These are phyloP conservation scores for Talaromyces thailandensis DNA, from an alignment of 495 filamentous ascomycete species.

Conservation along the genomic window DNA sequence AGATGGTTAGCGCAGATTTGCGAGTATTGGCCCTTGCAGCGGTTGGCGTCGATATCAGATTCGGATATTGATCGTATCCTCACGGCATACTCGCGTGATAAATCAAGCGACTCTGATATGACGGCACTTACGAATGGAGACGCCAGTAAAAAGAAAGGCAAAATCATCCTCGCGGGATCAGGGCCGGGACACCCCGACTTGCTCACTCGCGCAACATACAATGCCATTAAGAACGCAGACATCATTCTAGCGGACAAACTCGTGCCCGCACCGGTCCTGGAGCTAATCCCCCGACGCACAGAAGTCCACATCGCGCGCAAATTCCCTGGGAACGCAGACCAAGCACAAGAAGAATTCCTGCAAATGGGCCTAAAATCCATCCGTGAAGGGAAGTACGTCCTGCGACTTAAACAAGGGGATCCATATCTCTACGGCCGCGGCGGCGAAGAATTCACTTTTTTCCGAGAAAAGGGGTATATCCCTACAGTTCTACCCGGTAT, in stretches of 20 bases:
- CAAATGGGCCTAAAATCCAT: conserved; percentile 64
- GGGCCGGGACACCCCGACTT: conserved; percentile 90
- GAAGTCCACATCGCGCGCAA: conserved; percentile 90
- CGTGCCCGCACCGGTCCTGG: conserved; percentile 77
- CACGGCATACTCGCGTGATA: conserved; percentile 46
- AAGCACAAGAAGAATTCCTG: conserved; percentile 87
- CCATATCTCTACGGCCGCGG: conserved; percentile 94
- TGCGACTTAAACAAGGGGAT: conserved; percentile 92
- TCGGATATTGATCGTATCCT: conserved; percentile 68
- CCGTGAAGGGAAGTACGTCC: conserved; percentile 63
- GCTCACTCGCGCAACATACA: conserved; percentile 79
- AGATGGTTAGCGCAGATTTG: conserved; percentile 94
- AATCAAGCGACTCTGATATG: conserved; percentile 5
- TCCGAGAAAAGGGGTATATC: conserved; percentile 57
- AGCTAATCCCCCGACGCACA: conserved; percentile 82
- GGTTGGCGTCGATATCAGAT: conserved; percentile 70
- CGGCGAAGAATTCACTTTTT: conserved; percentile 87
- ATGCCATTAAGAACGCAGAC: conserved; percentile 76
- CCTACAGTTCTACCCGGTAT: conserved; percentile 81
- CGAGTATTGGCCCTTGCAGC: conserved; percentile 92
- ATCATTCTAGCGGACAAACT: conserved; percentile 94
- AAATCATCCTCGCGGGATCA: conserved; percentile 84
- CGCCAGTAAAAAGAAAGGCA: conserved; percentile 32
- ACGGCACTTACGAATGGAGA: conserved; percentile 10
- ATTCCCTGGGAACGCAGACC: conserved; percentile 94